phyloP scores from a whole-genome alignment of 2,329 filamentous ascomycete genomes.

The Coniochaeta pulveracea region DNA sequence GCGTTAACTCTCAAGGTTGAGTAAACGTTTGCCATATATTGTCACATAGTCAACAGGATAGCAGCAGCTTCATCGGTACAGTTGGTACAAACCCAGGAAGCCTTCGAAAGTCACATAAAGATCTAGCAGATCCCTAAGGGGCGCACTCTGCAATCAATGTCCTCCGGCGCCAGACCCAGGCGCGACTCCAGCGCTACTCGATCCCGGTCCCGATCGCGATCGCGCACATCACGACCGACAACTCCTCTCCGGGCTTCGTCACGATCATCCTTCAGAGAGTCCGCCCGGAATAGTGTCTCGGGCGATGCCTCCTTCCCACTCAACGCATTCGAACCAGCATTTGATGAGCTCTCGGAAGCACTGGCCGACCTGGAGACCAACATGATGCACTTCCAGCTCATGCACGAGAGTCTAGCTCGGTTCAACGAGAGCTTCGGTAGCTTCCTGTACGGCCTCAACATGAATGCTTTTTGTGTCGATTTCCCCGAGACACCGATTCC shows the following conservation, averaged over 20 bases:
- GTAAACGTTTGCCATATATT: no score
- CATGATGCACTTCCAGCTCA: slow-evolving; percentile 91
- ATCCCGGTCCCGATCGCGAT: slow-evolving; percentile 48
- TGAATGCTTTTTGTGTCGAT: slow-evolving; percentile 98
- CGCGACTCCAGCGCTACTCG: slow-evolving; percentile 8
- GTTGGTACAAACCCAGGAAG: no score
- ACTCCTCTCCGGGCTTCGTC: slow-evolving; percentile 87
- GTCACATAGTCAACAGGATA: no score
- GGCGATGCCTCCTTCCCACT: slow-evolving; percentile 55
- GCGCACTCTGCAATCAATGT: slow-evolving; percentile 2
- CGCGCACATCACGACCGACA: slow-evolving; percentile 65
- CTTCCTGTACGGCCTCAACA: slow-evolving; percentile 92
- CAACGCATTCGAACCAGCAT: slow-evolving; percentile 75
- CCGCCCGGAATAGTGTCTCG: slow-evolving; percentile 44
- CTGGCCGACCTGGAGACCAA: slow-evolving; percentile 96
- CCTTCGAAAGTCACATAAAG: no score
- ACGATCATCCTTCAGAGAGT: slow-evolving; percentile 76
- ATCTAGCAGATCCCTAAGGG: no score
- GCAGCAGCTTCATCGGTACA: no score
- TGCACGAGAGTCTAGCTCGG: slow-evolving; percentile 86
- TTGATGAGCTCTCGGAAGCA: slow-evolving; percentile 85
- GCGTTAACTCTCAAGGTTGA: no score
- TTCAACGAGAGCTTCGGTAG: slow-evolving; percentile 95
- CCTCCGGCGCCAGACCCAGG: slow-evolving; percentile 6
- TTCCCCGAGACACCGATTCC: slow-evolving; percentile 84